Percentiles rank a stretch among this genome's conserved stretches.
phyloP scores from a whole-genome alignment of 2,329 filamentous ascomycete species.

The Cytospora chrysosperma region DNA sequence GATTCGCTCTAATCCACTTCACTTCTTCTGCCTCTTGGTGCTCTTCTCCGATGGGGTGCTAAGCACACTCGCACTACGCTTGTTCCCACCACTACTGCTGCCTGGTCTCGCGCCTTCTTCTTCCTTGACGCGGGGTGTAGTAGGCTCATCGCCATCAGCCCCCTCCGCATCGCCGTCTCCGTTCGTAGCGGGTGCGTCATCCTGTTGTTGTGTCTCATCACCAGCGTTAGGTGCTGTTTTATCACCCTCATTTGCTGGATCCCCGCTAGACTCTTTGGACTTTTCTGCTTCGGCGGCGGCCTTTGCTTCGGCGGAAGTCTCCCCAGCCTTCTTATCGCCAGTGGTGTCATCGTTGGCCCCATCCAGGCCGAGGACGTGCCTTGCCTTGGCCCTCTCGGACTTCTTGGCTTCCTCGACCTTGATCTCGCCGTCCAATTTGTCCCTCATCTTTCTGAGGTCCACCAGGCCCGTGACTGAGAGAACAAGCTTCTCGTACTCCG shows the following conservation, averaged over 20 bases:
- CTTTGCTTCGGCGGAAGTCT: constrained; percentile 20
- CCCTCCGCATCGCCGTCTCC: not conserved
- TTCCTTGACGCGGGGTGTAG: constrained; percentile 29
- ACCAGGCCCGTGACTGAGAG: constrained; percentile 66
- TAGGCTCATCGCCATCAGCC: constrained; percentile 3
- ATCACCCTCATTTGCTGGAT: constrained; percentile 18
- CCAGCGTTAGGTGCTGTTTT: constrained; percentile 20
- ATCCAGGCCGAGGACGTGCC: constrained; percentile 25
- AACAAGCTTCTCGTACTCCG: constrained; percentile 70
- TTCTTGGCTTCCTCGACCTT: constrained; percentile 58
- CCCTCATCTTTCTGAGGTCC: constrained; percentile 70
- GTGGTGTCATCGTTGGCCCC: constrained; percentile 23
- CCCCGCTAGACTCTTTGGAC: constrained; percentile 12
- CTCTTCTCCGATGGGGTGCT: constrained; percentile 68
- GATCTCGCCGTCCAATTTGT: constrained; percentile 74
- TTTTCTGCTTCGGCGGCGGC: constrained; percentile 9
- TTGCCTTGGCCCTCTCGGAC: constrained; percentile 47
- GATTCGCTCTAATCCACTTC: constrained; percentile 28
- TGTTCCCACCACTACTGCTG: constrained; percentile 50
- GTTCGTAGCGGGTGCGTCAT: constrained; percentile 16
- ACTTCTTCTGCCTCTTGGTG: constrained; percentile 57
- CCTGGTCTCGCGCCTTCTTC: constrained; percentile 34
- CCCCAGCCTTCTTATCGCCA: constrained; percentile 21
- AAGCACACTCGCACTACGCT: constrained; percentile 80
- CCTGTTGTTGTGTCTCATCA: constrained; percentile 16